phyloP scores from a whole-genome alignment of 225 moss, liverwort and hornwort genomes.

The Anthoceros angustus region DNA sequence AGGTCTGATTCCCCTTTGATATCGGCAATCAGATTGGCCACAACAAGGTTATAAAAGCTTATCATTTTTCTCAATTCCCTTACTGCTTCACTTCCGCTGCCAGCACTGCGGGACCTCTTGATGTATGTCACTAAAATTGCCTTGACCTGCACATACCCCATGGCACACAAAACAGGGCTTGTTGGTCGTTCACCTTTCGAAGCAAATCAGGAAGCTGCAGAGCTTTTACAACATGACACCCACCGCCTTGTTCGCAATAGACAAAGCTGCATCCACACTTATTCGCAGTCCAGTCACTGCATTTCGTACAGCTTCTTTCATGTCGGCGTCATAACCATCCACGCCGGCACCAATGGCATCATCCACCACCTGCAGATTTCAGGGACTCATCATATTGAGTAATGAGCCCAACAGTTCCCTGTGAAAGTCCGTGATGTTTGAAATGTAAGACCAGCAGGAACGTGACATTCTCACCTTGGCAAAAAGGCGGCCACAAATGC shows the following conservation, averaged over 20 bases:
- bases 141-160: conserved; percentile 31
- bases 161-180: not conserved
- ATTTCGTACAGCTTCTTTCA: conserved; percentile 72
- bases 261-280: conserved; percentile 63
- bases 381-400: not conserved
- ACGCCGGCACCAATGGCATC: conserved; percentile 93
- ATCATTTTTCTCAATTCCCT: conserved; percentile 97
- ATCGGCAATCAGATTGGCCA: conserved; percentile 67
- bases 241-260: conserved; percentile 89
- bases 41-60: conserved; percentile 90
- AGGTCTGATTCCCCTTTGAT: conserved; percentile 52
- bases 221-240: conserved; percentile 6
- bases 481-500: conserved; percentile 81
- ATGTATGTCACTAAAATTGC: conserved; percentile 70
- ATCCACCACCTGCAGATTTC: conserved; percentile 52
- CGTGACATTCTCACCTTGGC: conserved; percentile 37
- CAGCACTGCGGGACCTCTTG: conserved; percentile 74
- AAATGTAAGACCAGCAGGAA: not conserved
- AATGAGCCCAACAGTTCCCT: not conserved
- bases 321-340: conserved; percentile 94
- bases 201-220: too few relatives aligned
- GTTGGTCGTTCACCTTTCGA: not conserved
- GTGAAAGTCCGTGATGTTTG: not conserved
- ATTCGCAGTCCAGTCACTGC: conserved; percentile 67
- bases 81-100: conserved; percentile 78